Percentiles rank a stretch among this genome's conserved stretches.
Evolutionary conservation across 345 rosid species (phyloP).

Genomic region (Boechera retrofracta): DNA sequence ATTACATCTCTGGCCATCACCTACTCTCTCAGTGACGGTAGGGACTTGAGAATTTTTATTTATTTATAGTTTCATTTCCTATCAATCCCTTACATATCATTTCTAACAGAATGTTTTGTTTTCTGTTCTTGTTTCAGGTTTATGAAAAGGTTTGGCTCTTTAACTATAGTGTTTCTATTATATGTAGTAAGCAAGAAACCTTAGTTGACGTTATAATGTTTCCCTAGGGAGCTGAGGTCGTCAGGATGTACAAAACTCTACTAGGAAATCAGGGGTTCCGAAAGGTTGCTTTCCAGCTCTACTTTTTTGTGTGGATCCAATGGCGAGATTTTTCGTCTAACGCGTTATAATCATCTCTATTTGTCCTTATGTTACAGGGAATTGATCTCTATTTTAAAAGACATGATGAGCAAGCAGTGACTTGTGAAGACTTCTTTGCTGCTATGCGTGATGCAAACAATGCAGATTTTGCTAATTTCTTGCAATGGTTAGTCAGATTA

Average conservation of each 20-base stretch:
- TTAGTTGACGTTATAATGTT: conserved; percentile 33
- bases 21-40: conserved; percentile 83
- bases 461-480: conserved; percentile 94
- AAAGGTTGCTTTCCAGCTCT: conserved; percentile 58
- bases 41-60: conserved; percentile 28
- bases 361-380: conserved; percentile 61
- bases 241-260: conserved; percentile 99
- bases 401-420: conserved; percentile 97
- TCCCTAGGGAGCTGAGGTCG: conserved; percentile 97
- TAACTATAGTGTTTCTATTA: neutral
- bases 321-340: conserved; percentile 10
- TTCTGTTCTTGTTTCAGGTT: conserved; percentile 61
- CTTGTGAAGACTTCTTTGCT: conserved; percentile 96
- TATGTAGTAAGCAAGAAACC: conserved; percentile 11
- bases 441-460: conserved; percentile 98
- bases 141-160: conserved; percentile 82
- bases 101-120: conserved; percentile 38
- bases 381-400: conserved; percentile 96
- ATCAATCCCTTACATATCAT: conserved; percentile 1
- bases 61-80: conserved; percentile 12
- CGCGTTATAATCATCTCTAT: conserved; percentile 20
- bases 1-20: conserved; percentile 41
- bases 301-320: neutral
- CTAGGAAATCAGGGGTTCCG: conserved; percentile 90
- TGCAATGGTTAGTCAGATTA: conserved; percentile 62